These are phyloP conservation scores for Cucumis cinereus DNA, from an alignment of 306 rosid genomes.

Conservation along the genomic window DNA sequence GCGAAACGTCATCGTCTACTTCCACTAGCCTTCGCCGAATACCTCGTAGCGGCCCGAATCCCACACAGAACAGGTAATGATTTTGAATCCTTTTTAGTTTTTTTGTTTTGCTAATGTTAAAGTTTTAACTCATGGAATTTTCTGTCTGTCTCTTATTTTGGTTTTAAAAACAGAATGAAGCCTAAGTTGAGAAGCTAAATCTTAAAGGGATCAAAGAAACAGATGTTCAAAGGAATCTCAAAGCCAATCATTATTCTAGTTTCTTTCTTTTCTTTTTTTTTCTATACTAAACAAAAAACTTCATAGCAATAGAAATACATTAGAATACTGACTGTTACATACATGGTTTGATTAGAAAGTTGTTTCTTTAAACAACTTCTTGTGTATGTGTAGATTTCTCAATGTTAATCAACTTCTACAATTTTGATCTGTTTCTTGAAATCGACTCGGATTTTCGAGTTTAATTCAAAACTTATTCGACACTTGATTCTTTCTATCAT, in stretches of 20 bases:
- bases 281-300: not conserved
- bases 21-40: conserved; percentile 48
- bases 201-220: not conserved
- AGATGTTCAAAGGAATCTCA: not conserved
- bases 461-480: not conserved
- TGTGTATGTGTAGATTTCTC: conserved; percentile 1
- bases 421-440: not conserved
- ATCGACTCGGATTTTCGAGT: not conserved
- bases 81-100: not conserved
- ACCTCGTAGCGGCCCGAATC: conserved; percentile 74
- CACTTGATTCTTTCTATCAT: not conserved
- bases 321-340: not conserved
- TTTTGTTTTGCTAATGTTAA: not conserved
- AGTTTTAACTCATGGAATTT: not conserved
- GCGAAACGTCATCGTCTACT: not conserved
- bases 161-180: not conserved
- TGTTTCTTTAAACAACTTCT: not conserved
- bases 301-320: conserved; percentile 2
- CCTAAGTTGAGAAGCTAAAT: not conserved
- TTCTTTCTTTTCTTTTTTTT: not conserved
- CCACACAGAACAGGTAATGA: conserved; percentile 73
- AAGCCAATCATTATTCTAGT: not conserved
- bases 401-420: not conserved
- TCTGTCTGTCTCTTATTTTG: not conserved
- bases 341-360: not conserved